Percentiles rank a stretch among this genome's conserved stretches.
Conservation (phyloP, 208 protist genomes). For the Wallacemonas sp. region DNA sequence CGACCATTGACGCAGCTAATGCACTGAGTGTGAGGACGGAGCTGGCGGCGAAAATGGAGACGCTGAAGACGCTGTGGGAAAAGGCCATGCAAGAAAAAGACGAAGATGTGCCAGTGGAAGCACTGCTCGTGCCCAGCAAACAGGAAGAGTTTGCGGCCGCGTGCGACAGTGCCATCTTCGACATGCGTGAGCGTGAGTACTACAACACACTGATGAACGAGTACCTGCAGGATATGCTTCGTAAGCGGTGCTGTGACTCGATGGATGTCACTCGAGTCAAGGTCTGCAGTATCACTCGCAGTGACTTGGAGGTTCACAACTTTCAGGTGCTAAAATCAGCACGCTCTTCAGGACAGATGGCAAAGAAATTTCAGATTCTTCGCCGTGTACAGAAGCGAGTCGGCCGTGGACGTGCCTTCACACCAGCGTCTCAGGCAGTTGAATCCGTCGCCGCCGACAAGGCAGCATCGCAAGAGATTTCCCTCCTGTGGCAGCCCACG, state of each 20-base stretch:
- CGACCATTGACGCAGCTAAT: no score
- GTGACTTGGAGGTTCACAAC: constrained; percentile 67
- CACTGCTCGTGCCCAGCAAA: constrained; percentile 58
- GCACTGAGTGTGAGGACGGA: no score
- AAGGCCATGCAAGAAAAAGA: constrained; percentile 32
- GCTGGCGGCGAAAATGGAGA: not conserved
- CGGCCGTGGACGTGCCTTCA: not conserved
- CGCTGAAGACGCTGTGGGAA: not conserved
- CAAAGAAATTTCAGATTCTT: constrained; percentile 52
- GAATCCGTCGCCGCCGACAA: not conserved
- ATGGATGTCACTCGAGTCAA: constrained; percentile 78
- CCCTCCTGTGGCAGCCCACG: constrained; percentile 37
- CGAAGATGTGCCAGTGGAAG: constrained; percentile 49
- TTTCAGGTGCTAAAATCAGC: constrained; percentile 64
- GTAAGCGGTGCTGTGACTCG: constrained; percentile 68
- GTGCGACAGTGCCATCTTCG: constrained; percentile 52
- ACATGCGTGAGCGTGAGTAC: constrained; percentile 67
- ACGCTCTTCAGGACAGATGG: constrained; percentile 27
- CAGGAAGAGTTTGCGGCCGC: constrained; percentile 56
- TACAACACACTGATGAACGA: constrained; percentile 72
- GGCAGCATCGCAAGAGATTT: no score
- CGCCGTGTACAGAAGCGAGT: constrained; percentile 4
- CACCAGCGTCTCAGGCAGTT: not conserved
- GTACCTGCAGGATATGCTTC: constrained; percentile 69
- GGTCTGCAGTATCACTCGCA: constrained; percentile 47